A percentile compares a stretch with the other conserved stretches of the same genome.
Evolutionary conservation across 169 alveolate genomes (phyloP).

Genomic region (Plasmodium falciparum): DNA sequence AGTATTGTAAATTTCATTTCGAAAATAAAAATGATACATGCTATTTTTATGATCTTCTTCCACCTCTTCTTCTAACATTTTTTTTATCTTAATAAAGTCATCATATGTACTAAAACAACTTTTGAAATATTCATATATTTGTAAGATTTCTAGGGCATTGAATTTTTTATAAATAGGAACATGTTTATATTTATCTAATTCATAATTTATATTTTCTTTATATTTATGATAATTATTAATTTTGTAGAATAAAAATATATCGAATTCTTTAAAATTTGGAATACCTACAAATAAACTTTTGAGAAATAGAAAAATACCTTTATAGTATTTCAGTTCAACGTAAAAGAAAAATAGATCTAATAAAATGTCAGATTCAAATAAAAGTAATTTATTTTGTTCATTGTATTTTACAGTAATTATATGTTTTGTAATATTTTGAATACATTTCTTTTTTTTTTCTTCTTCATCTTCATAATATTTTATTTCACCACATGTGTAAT

Average conservation of each 20-base stretch:
- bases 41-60: constrained; percentile 5
- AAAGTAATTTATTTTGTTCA: constrained; percentile 16
- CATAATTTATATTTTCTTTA: background rate
- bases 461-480: no score
- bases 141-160: constrained; percentile 44
- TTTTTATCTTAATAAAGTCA: constrained; percentile 19
- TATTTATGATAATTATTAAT: constrained; percentile 11
- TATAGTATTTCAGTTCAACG: constrained; percentile 20
- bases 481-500: no score
- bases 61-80: background rate
- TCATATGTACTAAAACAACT: constrained; percentile 49
- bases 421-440: background rate
- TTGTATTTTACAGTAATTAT: constrained; percentile 3
- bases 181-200: constrained; percentile 3
- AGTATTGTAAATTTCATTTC: background rate
- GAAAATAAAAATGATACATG: constrained; percentile 25
- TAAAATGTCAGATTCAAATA: constrained; percentile 27
- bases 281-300: constrained; percentile 50
- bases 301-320: constrained; percentile 51
- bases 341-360: constrained; percentile 51
- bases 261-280: constrained; percentile 20
- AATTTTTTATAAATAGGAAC: constrained; percentile 16
- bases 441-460: no score
- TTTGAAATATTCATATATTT: constrained; percentile 52
- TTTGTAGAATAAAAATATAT: constrained; percentile 34